These are phyloP conservation scores for Hymenoscyphus fructigenus DNA, from an alignment of 2,329 filamentous ascomycete species.

Conservation along the genomic window DNA sequence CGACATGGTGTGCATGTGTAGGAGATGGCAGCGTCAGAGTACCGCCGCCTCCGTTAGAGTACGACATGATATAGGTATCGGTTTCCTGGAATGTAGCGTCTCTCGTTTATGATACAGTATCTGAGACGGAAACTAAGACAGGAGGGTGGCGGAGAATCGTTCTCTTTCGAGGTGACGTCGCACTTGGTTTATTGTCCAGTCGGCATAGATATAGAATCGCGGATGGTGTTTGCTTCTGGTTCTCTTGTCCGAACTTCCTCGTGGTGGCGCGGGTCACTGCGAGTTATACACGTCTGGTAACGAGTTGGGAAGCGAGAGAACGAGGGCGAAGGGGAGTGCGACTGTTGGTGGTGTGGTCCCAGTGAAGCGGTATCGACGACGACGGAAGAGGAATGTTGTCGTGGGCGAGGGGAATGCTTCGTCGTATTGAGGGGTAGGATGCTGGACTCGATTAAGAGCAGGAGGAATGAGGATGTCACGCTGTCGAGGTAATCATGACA, in stretches of 20 bases:
- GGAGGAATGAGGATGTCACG: conserved; percentile 22
- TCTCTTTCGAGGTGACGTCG: conserved; percentile 14
- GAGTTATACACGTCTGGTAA: neutral
- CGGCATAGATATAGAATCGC: conserved; percentile 22
- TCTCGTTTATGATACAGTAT: conserved; percentile 23
- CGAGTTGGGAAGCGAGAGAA: conserved; percentile 5
- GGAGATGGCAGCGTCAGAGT: conserved; percentile 86
- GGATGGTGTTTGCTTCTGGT: conserved; percentile 1
- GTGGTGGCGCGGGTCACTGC: neutral
- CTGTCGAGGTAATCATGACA: conserved; percentile 22
- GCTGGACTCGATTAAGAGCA: conserved; percentile 16
- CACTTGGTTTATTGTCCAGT: conserved; percentile 18
- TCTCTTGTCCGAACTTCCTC: neutral
- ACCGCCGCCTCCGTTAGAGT: conserved; percentile 56
- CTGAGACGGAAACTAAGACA: conserved; percentile 12
- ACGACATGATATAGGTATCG: conserved; percentile 49
- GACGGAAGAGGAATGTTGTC: conserved; percentile 15
- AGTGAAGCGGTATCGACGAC: conserved; percentile 4
- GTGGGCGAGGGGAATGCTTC: conserved; percentile 18
- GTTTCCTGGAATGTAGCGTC: conserved; percentile 26
- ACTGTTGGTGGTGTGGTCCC: conserved; percentile 10
- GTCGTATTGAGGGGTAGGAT: conserved; percentile 9
- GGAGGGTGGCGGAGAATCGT: conserved; percentile 6
- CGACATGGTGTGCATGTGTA: conserved; percentile 77
- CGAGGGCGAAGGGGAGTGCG: neutral